A percentile compares a stretch with the other conserved stretches of the same genome.
Evolutionary conservation across 495 filamentous ascomycete species (phyloP).

Genomic region (Podospora pseudoanserina): DNA sequence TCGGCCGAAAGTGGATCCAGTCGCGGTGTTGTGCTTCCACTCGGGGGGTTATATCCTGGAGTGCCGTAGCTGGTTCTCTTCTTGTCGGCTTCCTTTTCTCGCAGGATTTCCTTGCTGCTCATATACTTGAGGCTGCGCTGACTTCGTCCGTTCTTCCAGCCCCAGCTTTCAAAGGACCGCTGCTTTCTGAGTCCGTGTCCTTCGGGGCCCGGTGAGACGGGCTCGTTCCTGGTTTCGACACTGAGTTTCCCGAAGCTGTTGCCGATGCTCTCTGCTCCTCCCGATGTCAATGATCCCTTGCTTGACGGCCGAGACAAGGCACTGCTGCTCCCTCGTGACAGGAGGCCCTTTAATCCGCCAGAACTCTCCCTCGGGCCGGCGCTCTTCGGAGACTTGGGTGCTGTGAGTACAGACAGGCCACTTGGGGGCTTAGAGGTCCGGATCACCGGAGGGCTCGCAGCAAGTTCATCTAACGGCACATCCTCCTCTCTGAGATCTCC

Average conservation of each 20-base stretch:
- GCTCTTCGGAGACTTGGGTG: constrained; percentile 51
- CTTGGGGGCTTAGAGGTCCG: constrained; percentile 80
- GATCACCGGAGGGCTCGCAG: constrained; percentile 77
- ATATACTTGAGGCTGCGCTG: constrained; percentile 56
- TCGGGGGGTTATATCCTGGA: constrained; percentile 31
- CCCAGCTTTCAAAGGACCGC: constrained; percentile 52
- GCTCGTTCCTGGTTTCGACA: constrained; percentile 46
- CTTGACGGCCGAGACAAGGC: constrained; percentile 50
- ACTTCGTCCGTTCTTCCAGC: constrained; percentile 48
- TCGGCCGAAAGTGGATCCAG: constrained; percentile 49
- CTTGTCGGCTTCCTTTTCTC: constrained; percentile 50
- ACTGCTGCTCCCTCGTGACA: constrained; percentile 42
- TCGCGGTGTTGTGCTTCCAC: constrained; percentile 29
- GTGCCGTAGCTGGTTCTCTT: constrained; percentile 44
- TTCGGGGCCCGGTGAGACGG: constrained; percentile 38
- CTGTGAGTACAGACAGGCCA: constrained; percentile 64
- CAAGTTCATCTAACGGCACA: constrained; percentile 51
- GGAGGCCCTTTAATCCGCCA: constrained; percentile 39
- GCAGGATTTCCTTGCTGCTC: constrained; percentile 55
- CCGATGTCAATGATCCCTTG: constrained; percentile 47
- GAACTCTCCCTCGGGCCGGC: constrained; percentile 39
- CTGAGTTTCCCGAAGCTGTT: constrained; percentile 59
- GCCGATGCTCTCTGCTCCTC: constrained; percentile 55
- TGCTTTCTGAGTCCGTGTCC: constrained; percentile 37
- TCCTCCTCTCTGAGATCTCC: constrained; percentile 60